Evolutionary conservation across 345 rosid genomes (phyloP), one percentile per base, ranked within the genome.

Genomic region (Firmiana major): DNA sequence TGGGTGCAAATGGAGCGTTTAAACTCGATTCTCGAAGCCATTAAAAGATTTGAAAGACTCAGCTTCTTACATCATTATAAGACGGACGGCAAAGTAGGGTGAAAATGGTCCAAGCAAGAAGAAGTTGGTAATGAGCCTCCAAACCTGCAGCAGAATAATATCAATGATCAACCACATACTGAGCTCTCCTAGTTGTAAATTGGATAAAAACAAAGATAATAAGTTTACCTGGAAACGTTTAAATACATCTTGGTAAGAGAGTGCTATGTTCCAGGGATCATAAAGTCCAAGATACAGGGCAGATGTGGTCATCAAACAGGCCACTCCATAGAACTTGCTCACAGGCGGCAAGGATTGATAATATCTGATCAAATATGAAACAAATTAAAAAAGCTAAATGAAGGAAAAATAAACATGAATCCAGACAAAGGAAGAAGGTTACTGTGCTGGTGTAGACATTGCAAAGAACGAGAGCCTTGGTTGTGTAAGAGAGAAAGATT

Each of bases 371-470:
- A 40, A 63, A 22, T 31, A 51, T 28, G 21, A 71, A 71, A 28
- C 15, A 31, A 13, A 13, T 6, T 45, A 5, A 2, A 34, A 46
- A 10, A 28, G 4, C 6, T 19, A 13, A 59, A 55, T 19, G 6
- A 0, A 17, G 28, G 40, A 5, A 38, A 2, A 38, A 34, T 2
- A 55, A 28, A 5, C 3, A 67, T 22, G 57, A 68, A 24, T 2
- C 24, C 12, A 21, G 75, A 66, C 69, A 63, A 66, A 38, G 79
- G 64, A 31, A 75, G 74, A 76, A 78, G 57, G 76, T 75, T 87
- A 90, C 94, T 87, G 90, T 74, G 81, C 89, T 5, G 94, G 91
- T 4, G 88, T 82, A 69, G 94, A 81, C 89, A 90, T 90, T 38
- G 82, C 77, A 22, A 22, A 31, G 54, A 40, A 36, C 17, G 2